Evolutionary conservation across 2,329 filamentous ascomycete species (phyloP).

Genomic region (Penicillium rolfsii): DNA sequence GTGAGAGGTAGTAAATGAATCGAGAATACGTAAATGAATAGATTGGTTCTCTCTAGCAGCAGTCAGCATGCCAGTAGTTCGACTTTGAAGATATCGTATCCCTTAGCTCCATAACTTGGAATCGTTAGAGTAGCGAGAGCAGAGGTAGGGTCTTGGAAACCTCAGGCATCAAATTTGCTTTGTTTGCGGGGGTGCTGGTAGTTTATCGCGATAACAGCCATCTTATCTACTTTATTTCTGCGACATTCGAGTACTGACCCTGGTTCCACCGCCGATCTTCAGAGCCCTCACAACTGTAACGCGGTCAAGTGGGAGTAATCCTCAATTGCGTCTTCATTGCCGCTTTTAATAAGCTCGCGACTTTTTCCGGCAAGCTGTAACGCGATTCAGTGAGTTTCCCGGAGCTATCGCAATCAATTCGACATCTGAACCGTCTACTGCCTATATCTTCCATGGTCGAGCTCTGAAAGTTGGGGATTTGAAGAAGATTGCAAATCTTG

Average conservation of each 20-base stretch:
- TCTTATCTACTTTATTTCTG: not conserved
- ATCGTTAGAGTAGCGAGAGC: too few species aligned
- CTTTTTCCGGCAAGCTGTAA: not conserved
- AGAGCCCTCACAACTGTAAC: too few species aligned
- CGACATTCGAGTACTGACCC: not conserved
- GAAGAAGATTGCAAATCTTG: not conserved
- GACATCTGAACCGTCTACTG: not conserved
- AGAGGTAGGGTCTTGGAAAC: not conserved
- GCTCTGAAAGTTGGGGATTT: too few species aligned
- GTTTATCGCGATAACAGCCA: slow-evolving; percentile 14
- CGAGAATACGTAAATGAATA: not conserved
- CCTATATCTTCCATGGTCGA: not conserved
- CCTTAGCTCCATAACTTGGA: too few species aligned
- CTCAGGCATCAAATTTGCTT: not conserved
- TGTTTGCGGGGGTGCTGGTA: not conserved
- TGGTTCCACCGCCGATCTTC: not conserved
- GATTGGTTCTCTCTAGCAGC: not conserved
- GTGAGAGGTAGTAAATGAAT: not conserved
- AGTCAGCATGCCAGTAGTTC: not conserved
- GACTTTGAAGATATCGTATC: too few species aligned
- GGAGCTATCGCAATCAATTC: not conserved
- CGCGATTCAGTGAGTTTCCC: not conserved
- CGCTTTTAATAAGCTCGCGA: not conserved
- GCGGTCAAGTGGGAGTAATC: not conserved
- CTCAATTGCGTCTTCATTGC: not conserved